Evolutionary conservation across 257 asterid genomes (phyloP).

Genomic region (Fraxinus americana): DNA sequence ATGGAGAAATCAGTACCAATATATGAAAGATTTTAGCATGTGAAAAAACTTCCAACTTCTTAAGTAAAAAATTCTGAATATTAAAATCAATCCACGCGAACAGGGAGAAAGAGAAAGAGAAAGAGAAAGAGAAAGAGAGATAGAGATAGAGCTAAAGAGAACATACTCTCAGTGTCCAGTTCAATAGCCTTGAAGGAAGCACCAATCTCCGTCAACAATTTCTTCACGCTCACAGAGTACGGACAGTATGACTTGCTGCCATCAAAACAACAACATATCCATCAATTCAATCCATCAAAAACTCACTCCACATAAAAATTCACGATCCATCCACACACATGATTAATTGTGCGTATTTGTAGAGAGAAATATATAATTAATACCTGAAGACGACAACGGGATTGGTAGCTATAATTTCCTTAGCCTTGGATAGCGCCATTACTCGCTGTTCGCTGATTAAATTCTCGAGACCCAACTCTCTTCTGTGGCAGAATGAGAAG

Average conservation of each 20-base stretch:
- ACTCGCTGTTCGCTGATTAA: conserved; percentile 3
- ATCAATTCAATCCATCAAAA: neutral
- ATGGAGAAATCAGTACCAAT: neutral
- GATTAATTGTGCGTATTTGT: neutral
- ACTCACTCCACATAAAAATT: conserved; percentile 7
- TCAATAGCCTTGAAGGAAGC: conserved; percentile 77
- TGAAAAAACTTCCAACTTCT: neutral
- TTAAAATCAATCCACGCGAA: neutral
- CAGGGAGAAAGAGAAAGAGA: neutral
- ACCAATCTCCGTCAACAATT: conserved; percentile 64
- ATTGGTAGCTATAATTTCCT: conserved; percentile 65
- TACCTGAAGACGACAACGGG: conserved; percentile 87
- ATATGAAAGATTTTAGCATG: neutral
- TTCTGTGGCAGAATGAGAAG: neutral
- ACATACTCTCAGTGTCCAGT: conserved; percentile 65
- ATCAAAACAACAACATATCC: conserved; percentile 18
- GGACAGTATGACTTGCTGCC: conserved; percentile 88
- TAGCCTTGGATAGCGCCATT: conserved; percentile 79
- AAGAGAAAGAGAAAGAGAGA: too few species aligned
- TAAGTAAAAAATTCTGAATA: neutral
- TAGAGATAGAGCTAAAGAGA: conserved; percentile 21
- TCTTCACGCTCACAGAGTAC: conserved; percentile 71
- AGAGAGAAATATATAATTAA: conserved; percentile 3
- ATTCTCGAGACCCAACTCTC: neutral
- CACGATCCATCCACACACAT: neutral